Conservation (phyloP, 495 filamentous ascomycete species). For the Cercophora scortea region DNA sequence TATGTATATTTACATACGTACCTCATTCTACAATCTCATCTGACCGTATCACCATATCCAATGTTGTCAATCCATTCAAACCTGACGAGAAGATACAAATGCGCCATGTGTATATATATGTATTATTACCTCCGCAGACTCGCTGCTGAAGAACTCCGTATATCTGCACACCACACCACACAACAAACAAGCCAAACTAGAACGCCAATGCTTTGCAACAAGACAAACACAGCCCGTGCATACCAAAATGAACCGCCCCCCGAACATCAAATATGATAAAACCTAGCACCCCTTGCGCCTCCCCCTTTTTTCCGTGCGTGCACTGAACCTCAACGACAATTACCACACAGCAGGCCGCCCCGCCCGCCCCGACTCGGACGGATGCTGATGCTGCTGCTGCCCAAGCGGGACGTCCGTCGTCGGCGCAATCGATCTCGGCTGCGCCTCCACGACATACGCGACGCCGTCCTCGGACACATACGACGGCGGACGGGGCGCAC, state of each 20-base stretch:
- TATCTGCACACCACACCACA: neutral
- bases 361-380: constrained; percentile 29
- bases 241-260: neutral
- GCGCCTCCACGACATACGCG: constrained; percentile 56
- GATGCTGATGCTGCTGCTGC: constrained; percentile 19
- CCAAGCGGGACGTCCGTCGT: constrained; percentile 31
- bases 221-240: neutral
- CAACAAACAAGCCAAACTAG: no score
- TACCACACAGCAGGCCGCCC: constrained; percentile 16
- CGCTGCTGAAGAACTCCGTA: neutral
- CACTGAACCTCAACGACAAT: neutral
- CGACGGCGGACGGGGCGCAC: constrained; percentile 51
- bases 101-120: no score
- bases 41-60: no score
- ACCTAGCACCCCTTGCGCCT: neutral
- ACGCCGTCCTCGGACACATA: constrained; percentile 68
- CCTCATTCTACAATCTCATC: no score
- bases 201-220: neutral
- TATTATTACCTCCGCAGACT: neutral
- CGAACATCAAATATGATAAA: neutral
- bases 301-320: no score
- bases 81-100: no score
- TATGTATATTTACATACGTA: no score
- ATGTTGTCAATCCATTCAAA: no score
- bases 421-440: constrained; percentile 45